Conservation (phyloP, 2,329 filamentous ascomycete genomes). For the Xylariaceae sp. region DNA sequence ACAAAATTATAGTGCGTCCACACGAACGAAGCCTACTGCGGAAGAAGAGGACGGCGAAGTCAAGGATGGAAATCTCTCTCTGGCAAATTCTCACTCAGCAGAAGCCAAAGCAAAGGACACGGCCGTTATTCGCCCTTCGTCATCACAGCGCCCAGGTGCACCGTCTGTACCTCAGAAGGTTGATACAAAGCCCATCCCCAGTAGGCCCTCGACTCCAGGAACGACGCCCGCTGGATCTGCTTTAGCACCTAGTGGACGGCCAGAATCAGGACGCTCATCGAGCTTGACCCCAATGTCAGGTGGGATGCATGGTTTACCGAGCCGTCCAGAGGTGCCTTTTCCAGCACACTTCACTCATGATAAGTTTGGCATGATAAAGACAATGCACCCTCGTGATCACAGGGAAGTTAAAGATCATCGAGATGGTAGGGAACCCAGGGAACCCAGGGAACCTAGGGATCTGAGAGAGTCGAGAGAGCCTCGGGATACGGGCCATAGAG, state of each 20-base stretch:
- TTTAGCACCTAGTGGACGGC: slow-evolving; percentile 34
- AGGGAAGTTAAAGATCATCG: slow-evolving; percentile 42
- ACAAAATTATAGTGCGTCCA: slow-evolving; percentile 31
- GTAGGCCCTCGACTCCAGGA: slow-evolving; percentile 38
- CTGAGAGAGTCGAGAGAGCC: slow-evolving; percentile 49
- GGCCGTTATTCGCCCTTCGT: slow-evolving; percentile 21
- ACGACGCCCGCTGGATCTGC: slow-evolving; percentile 25
- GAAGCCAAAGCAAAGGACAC: slow-evolving; percentile 30
- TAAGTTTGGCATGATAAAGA: slow-evolving; percentile 51
- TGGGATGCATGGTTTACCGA: slow-evolving; percentile 56
- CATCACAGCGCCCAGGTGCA: slow-evolving; percentile 30
- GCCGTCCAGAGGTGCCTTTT: slow-evolving; percentile 64
- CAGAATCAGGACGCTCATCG: slow-evolving; percentile 43
- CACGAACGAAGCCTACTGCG: slow-evolving; percentile 44
- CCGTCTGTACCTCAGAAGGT: slow-evolving; percentile 30
- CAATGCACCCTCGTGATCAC: slow-evolving; percentile 41
- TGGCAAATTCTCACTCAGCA: slow-evolving; percentile 23
- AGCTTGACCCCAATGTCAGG: slow-evolving; percentile 36
- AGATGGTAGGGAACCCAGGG: slow-evolving; percentile 40
- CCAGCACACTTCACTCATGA: slow-evolving; percentile 56
- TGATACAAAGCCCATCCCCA: slow-evolving; percentile 33
- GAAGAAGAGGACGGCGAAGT: slow-evolving; percentile 79
- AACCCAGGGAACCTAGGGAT: slow-evolving; percentile 31
- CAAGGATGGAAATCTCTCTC: slow-evolving; percentile 58
- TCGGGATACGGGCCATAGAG: slow-evolving; percentile 46